Conservation (phyloP, 805 yeast genomes). For the Torulaspora indica region DNA sequence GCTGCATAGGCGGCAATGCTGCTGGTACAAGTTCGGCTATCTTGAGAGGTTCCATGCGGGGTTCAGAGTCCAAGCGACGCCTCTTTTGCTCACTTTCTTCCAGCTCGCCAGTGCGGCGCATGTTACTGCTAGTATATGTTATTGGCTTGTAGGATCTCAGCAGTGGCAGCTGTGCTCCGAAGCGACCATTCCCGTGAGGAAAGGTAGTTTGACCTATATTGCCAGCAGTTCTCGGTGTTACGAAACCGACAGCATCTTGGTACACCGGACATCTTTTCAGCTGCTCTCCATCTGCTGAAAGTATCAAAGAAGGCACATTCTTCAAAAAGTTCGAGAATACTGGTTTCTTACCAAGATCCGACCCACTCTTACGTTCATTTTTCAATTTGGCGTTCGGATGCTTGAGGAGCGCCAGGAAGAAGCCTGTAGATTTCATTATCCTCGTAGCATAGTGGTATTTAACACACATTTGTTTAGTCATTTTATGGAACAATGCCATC, state of each 20-base stretch:
- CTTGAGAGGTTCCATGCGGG: slow-evolving; percentile 6
- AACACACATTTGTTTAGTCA: slow-evolving; percentile 46
- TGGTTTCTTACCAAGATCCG: slow-evolving; percentile 20
- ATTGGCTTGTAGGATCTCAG: slow-evolving; percentile 34
- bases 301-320: slow-evolving; percentile 33
- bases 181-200: slow-evolving; percentile 7
- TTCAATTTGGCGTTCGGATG: slow-evolving; percentile 28
- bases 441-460: slow-evolving; percentile 67
- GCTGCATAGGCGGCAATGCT: slow-evolving; percentile 18
- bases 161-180: slow-evolving; percentile 31
- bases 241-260: slow-evolving; percentile 36
- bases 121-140: slow-evolving; percentile 32
- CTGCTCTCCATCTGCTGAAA: slow-evolving; percentile 34
- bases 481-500: slow-evolving; percentile 40
- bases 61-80: slow-evolving; percentile 17
- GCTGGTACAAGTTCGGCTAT: slow-evolving; percentile 11
- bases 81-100: slow-evolving; percentile 24
- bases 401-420: slow-evolving; percentile 39
- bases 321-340: slow-evolving; percentile 30
- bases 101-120: slow-evolving; percentile 25
- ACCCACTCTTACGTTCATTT: slow-evolving; percentile 9
- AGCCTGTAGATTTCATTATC: slow-evolving; percentile 52
- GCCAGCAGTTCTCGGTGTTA: slow-evolving; percentile 19
- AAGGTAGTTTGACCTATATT: slow-evolving; percentile 6
- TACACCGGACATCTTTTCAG: slow-evolving; percentile 37